A percentile compares a stretch with the other conserved stretches of the same genome.
Evolutionary conservation across 306 rosid species (phyloP).

Genomic region (Dicorynia guianensis): DNA sequence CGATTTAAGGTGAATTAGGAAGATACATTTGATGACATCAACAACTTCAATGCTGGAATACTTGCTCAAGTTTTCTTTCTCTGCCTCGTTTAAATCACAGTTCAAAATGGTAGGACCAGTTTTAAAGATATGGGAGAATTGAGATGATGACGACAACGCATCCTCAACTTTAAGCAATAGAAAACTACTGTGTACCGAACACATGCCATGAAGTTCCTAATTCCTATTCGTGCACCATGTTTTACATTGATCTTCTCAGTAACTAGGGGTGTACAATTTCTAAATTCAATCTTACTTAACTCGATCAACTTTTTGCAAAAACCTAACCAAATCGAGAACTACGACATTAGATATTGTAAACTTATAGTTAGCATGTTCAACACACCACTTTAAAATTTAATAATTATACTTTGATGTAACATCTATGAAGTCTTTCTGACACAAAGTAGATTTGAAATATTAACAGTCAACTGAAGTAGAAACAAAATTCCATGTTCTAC

Average conservation of each 20-base stretch:
- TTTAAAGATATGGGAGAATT: constrained; percentile 5
- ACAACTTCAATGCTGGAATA: constrained; percentile 18
- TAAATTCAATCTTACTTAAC: too few species aligned
- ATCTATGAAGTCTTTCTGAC: neutral
- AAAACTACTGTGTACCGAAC: constrained; percentile 16
- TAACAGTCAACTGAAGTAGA: constrained; percentile 13
- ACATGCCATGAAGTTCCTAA: constrained; percentile 21
- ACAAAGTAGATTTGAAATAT: neutral
- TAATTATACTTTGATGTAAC: constrained; percentile 10
- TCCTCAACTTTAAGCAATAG: constrained; percentile 41
- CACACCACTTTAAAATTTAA: too few species aligned
- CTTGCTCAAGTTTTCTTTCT: constrained; percentile 24
- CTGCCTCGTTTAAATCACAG: constrained; percentile 9
- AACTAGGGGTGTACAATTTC: neutral
- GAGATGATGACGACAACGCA: constrained; percentile 37
- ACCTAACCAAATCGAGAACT: too few species aligned
- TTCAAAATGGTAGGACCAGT: constrained; percentile 25
- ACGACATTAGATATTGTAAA: constrained; percentile 2
- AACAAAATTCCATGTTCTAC: constrained; percentile 43
- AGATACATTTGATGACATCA: constrained; percentile 34
- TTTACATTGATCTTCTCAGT: constrained; percentile 4
- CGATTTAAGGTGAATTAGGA: constrained; percentile 72
- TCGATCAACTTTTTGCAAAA: too few species aligned
- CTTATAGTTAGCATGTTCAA: too few species aligned
- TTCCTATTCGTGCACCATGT: neutral